phyloP scores from a whole-genome alignment of 495 filamentous ascomycete genomes.

The Aspergillus coremiiformis region DNA sequence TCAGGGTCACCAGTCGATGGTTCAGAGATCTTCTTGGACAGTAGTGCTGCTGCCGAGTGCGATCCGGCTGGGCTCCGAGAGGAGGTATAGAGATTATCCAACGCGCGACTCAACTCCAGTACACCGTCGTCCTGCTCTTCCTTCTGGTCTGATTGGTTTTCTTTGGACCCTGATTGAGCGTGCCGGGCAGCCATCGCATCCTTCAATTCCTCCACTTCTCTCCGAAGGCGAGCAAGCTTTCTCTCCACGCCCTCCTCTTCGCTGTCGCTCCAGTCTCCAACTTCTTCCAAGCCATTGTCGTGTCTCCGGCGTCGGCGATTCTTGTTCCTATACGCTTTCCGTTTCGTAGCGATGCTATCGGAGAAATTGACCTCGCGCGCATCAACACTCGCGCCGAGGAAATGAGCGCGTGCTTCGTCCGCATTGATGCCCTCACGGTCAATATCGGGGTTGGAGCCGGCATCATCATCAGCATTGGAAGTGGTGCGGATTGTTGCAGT shows the following conservation, averaged over 20 bases:
- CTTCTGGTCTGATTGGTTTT: conserved; percentile 19
- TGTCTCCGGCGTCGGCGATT: conserved; percentile 54
- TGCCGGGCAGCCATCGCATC: conserved; percentile 45
- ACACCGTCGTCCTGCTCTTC: conserved; percentile 39
- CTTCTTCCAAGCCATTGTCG: conserved; percentile 46
- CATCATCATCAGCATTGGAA: conserved; percentile 54
- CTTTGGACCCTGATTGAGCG: conserved; percentile 14
- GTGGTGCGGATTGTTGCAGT: conserved; percentile 57
- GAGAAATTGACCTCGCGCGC: conserved; percentile 74
- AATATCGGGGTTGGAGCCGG: conserved; percentile 52
- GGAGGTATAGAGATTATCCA: conserved; percentile 49
- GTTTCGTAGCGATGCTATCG: conserved; percentile 67
- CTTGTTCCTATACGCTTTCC: conserved; percentile 72
- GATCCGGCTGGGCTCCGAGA: conserved; percentile 25
- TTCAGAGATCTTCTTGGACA: conserved; percentile 29
- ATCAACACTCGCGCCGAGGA: conserved; percentile 66
- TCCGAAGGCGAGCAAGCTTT: conserved; percentile 68
- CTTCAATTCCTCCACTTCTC: conserved; percentile 74
- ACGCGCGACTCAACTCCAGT: conserved; percentile 54
- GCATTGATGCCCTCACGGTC: conserved; percentile 66
- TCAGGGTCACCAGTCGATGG: neutral
- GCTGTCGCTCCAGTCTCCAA: conserved; percentile 60
- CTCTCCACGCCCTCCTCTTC: conserved; percentile 65
- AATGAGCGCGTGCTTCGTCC: conserved; percentile 69
- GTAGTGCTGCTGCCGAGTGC: conserved; percentile 30